Percentiles rank a stretch among this genome's conserved stretches.
phyloP scores from a whole-genome alignment of 345 rosid genomes.

The Salix brachista region DNA sequence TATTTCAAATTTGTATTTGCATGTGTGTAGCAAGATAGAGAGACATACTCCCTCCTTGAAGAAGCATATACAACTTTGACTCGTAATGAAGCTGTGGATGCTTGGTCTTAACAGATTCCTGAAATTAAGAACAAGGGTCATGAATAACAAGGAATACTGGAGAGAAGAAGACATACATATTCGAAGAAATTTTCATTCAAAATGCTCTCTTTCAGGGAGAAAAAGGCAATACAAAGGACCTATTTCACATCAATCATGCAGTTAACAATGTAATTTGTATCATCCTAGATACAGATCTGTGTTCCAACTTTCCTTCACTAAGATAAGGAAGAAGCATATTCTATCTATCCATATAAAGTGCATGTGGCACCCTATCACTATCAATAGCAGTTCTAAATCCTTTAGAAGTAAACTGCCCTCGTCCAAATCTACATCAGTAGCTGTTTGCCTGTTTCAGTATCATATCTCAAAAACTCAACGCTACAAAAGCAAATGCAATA shows the following conservation, averaged over 20 bases:
- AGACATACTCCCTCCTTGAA: constrained; percentile 80
- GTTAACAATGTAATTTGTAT: not conserved
- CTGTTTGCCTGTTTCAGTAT: not conserved
- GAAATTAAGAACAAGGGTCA: constrained; percentile 12
- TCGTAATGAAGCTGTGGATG: constrained; percentile 91
- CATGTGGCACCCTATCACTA: not conserved
- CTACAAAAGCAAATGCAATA: not conserved
- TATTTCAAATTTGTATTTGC: not conserved
- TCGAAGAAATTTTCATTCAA: not conserved
- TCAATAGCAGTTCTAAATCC: not conserved
- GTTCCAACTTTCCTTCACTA: not conserved
- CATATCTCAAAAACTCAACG: not conserved
- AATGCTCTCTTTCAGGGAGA: not conserved
- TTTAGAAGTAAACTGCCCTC: not conserved
- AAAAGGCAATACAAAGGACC: not conserved
- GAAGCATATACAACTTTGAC: constrained; percentile 80
- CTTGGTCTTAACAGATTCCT: constrained; percentile 83
- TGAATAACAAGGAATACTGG: not conserved
- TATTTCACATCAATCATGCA: not conserved
- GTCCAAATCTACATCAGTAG: not conserved
- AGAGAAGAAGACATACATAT: not conserved
- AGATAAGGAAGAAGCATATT: not conserved
- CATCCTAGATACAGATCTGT: not conserved
- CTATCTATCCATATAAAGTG: not conserved
- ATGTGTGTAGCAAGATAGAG: not conserved